A percentile compares a stretch with the other conserved stretches of the same genome.
phyloP scores from a whole-genome alignment of 495 filamentous ascomycete species.

The Podospora australis region DNA sequence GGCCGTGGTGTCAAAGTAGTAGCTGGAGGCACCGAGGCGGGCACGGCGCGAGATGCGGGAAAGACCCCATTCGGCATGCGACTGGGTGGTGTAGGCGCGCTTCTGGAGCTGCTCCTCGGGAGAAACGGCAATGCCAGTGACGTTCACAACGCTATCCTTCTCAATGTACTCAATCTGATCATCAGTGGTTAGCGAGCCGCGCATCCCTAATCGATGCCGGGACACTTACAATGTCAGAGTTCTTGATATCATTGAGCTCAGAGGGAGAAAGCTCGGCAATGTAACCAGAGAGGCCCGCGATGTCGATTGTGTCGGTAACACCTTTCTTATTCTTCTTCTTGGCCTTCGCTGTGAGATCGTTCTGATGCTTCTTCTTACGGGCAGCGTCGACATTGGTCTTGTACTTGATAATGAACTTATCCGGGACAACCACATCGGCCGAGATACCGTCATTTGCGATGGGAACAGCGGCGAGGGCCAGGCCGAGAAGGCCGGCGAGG shows the following conservation, averaged over 20 bases:
- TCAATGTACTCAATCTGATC: slow-evolving; percentile 17
- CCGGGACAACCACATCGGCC: slow-evolving; percentile 8
- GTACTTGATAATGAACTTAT: slow-evolving; percentile 24
- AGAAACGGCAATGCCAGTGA: neutral
- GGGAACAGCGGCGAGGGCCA: slow-evolving; percentile 8
- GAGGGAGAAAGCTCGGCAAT: slow-evolving; percentile 12
- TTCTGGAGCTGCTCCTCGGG: slow-evolving; percentile 7
- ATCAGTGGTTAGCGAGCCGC: neutral
- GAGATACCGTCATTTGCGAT: slow-evolving; percentile 10
- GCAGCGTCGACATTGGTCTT: slow-evolving; percentile 9
- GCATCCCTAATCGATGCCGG: neutral
- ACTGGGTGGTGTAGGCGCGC: slow-evolving; percentile 10
- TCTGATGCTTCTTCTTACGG: slow-evolving; percentile 10
- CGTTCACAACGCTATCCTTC: slow-evolving; percentile 12
- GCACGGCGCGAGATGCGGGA: slow-evolving; percentile 47
- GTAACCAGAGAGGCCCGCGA: slow-evolving; percentile 17
- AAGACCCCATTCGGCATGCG: slow-evolving; percentile 44
- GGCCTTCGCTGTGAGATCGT: slow-evolving; percentile 9
- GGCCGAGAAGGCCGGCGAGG: slow-evolving; percentile 7
- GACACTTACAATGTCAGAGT: slow-evolving; percentile 6
- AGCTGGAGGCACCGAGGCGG: slow-evolving; percentile 33
- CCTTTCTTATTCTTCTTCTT: slow-evolving; percentile 7
- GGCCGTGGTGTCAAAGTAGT: slow-evolving; percentile 24
- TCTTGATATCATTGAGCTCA: slow-evolving; percentile 7
- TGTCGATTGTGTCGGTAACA: slow-evolving; percentile 5